A percentile compares a stretch with the other conserved stretches of the same genome.
phyloP scores from a whole-genome alignment of 2,329 filamentous ascomycete species.

The Trichoderma sp. region DNA sequence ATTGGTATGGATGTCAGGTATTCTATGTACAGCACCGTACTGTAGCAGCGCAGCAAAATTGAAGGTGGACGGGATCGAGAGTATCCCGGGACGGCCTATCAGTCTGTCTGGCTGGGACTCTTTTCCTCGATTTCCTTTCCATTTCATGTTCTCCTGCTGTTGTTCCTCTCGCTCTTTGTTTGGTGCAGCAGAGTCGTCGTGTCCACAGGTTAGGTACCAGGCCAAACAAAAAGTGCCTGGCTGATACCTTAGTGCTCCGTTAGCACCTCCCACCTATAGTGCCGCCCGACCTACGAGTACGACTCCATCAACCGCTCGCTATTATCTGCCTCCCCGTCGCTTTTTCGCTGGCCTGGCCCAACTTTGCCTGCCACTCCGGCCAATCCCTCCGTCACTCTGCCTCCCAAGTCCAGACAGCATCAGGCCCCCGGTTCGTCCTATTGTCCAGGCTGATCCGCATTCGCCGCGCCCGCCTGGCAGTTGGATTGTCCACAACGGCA shows the following conservation, averaged over 20 bases:
- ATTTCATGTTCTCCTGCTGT: background rate
- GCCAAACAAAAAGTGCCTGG: too few species aligned
- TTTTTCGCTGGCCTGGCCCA: background rate
- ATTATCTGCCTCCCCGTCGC: background rate
- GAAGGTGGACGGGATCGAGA: conserved; percentile 16
- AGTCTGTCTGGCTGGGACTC: background rate
- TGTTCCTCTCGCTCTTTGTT: background rate
- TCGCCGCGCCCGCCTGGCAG: conserved; percentile 6
- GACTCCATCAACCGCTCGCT: too few species aligned
- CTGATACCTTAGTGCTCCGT: too few species aligned
- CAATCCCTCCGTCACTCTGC: background rate
- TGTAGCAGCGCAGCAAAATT: conserved; percentile 20
- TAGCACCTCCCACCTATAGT: too few species aligned
- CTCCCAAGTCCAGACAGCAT: conserved; percentile 3
- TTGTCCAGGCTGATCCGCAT: conserved; percentile 9
- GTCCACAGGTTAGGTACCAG: background rate
- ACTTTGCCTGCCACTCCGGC: background rate
- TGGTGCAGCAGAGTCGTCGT: too few species aligned
- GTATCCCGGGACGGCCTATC: conserved; percentile 10
- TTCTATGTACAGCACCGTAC: too few species aligned
- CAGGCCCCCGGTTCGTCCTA: background rate
- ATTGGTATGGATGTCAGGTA: too few species aligned
- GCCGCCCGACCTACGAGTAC: background rate
- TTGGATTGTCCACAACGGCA: conserved; percentile 22
- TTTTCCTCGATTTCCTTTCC: background rate